Evolutionary conservation across 2,329 filamentous ascomycete genomes (phyloP), one percentile per base, ranked within the genome.

Genomic region (Ceratocystis albifundus): DNA sequence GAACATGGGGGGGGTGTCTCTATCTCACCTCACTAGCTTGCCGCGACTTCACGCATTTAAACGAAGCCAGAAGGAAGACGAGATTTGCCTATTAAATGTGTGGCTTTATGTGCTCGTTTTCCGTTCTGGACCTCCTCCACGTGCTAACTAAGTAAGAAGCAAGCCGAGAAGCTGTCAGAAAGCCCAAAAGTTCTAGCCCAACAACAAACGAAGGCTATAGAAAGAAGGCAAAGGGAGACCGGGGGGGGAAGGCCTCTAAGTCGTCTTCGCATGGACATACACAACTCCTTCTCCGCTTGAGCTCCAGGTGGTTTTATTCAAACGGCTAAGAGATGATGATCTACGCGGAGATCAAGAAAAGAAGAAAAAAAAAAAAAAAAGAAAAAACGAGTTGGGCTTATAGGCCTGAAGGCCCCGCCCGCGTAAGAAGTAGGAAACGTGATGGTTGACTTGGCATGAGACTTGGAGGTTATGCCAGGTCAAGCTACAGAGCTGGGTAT

Each of bases 81-180:
- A 36, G 36, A 36, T 12, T 36, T 36, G 36, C 8, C 36, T 12
- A 36, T 36, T 59, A 30, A 32, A 32, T 32, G n/a, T 3, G 7
- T 8, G 12, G 36, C 32, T 59, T 30, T 30, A 17, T 59, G 46
- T n/a, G 17, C n/a, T 12, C 7, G 25, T 32, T 15, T 59, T n/a
- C 22, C 32, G 20, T 22, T 17, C 28, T 32, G 3, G 17, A 8
- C 17, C 28, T 59, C 53, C 53, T 59, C 53, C 53, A 59, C 53
- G 53, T 59, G 53, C 53, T 30, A 59, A 20, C 25, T 59, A 59
- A 30, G 32, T 15, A 25, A 36, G 10, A 36, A 36, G 36, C 36
- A 59, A 59, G 53, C 53, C 53, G 25, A 12, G 12, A 4, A 59
- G 53, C 53, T 59, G 53, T 59, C 53, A 59, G 25, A 53, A 53